Evolutionary conservation across 2,329 filamentous ascomycete genomes (phyloP).

Genomic region (Leptographium flavum): DNA sequence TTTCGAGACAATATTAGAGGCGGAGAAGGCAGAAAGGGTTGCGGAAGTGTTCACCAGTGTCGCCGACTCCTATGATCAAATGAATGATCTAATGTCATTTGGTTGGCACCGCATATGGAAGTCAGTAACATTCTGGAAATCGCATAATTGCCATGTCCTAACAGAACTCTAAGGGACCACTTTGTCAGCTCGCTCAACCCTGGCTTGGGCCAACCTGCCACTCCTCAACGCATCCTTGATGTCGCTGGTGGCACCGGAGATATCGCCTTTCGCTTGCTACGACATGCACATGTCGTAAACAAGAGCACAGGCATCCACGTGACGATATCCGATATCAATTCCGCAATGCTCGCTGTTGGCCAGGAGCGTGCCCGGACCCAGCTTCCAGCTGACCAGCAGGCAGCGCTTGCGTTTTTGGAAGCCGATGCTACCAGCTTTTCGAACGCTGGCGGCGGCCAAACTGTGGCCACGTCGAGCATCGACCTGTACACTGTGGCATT

Average conservation of each 20-base stretch:
- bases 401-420: conserved; percentile 60
- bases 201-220: conserved; percentile 34
- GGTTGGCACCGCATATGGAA: conserved; percentile 96
- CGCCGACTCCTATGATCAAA: conserved; percentile 85
- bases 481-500: conserved; percentile 97
- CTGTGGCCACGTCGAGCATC: conserved; percentile 54
- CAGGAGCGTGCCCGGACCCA: conserved; percentile 55
- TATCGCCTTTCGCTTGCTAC: conserved; percentile 91
- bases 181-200: conserved; percentile 89
- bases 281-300: conserved; percentile 72
- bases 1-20: conserved; percentile 70
- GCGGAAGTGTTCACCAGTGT: conserved; percentile 89
- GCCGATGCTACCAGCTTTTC: conserved; percentile 72
- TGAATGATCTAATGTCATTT: conserved; percentile 99
- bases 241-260: conserved; percentile 95
- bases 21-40: conserved; percentile 59
- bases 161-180: conserved; percentile 45
- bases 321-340: conserved; percentile 92
- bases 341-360: conserved; percentile 84
- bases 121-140: conserved; percentile 21
- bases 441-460: conserved; percentile 20
- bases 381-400: conserved; percentile 40
- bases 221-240: conserved; percentile 67
- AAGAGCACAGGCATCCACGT: conserved; percentile 68
- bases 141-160: background rate